Percentiles rank a stretch among this genome's conserved stretches.
These are phyloP conservation scores for Glycine tomentella DNA, from an alignment of 306 rosid genomes.

Conservation along the genomic window DNA sequence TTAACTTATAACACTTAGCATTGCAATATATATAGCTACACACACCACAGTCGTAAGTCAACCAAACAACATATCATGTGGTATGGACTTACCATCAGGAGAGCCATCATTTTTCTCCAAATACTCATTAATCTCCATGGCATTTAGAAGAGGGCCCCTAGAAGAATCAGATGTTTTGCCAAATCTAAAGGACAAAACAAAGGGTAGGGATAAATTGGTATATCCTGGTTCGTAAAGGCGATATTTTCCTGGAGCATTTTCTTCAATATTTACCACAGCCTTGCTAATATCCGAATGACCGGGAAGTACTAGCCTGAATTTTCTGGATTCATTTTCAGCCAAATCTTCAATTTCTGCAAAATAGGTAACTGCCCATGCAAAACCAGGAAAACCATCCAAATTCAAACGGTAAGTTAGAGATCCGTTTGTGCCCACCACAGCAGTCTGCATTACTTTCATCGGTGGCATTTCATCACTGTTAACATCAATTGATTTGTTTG, in stretches of 20 bases:
- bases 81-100: constrained; percentile 69
- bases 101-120: constrained; percentile 83
- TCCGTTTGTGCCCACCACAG: constrained; percentile 89
- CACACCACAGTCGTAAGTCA: constrained; percentile 5
- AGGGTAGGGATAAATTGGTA: constrained; percentile 79
- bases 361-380: constrained; percentile 86
- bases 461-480: constrained; percentile 82
- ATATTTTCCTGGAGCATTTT: constrained; percentile 88
- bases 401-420: constrained; percentile 86
- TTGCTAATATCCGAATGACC: constrained; percentile 76
- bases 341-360: constrained; percentile 97
- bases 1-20: constrained; percentile 24
- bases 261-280: constrained; percentile 85
- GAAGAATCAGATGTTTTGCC: constrained; percentile 84
- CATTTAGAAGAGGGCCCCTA: constrained; percentile 90
- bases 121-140: constrained; percentile 90
- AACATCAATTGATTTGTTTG: constrained; percentile 69
- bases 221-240: constrained; percentile 93
- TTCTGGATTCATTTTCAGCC: constrained; percentile 70
- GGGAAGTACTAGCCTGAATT: constrained; percentile 87
- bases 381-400: constrained; percentile 92
- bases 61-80: constrained; percentile 17
- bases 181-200: constrained; percentile 81
- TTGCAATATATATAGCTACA: neutral
- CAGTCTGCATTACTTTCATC: constrained; percentile 92